Base-by-base conservation (phyloP, 768 basidiomycete species). In the Hortiboletus flavorubellus region DNA sequence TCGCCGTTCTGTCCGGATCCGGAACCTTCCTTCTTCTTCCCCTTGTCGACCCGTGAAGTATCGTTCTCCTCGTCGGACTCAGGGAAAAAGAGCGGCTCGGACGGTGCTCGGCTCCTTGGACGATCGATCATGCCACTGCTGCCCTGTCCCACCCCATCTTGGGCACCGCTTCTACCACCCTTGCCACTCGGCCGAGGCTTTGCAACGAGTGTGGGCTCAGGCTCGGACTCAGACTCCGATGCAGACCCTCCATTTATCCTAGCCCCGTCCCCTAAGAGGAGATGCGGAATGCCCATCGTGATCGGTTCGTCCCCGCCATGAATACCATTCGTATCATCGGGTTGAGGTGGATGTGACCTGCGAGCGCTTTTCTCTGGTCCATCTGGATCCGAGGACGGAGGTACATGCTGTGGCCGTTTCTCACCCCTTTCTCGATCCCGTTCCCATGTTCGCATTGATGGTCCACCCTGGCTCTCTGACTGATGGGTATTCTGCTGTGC, bases 71-170 rank as follows among this genome's bases (percentile, higher is more conserved):
- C 63, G 12, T 67, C 64, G 8, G 69, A 58, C 7, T 59, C 64
- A 21, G 64, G 70, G 12, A 70, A 59, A 26, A 63, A 70, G 45
- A 72, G 59, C 0, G 70, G 62, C 30, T 61, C 67, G n/a, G 60
- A 56, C 2, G 58, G 56, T 11, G 46, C 44, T 38, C 59, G 51
- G 41, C 50, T 50, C 47, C 57, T 54, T 8, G 60, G 54, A 21
- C 37, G 59, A 34, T 54, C 55, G 16, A 49, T 43, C 12, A 39
- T 18, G 14, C 38, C 21, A 9, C 30, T 21, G 3, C 8, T 37
- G 1, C 16, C 30, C 23, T n/a, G 54, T 26, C 41, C 35, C 37
- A 16, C 21, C 5, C 9, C 30, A 16, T 18, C 46, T 14, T 35
- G 47, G 9, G 15, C 23, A 44, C 33, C 8, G 21, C 2, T 49